Base-by-base conservation (phyloP, 805 yeast species). In the Saccharomycopsis malanga region DNA sequence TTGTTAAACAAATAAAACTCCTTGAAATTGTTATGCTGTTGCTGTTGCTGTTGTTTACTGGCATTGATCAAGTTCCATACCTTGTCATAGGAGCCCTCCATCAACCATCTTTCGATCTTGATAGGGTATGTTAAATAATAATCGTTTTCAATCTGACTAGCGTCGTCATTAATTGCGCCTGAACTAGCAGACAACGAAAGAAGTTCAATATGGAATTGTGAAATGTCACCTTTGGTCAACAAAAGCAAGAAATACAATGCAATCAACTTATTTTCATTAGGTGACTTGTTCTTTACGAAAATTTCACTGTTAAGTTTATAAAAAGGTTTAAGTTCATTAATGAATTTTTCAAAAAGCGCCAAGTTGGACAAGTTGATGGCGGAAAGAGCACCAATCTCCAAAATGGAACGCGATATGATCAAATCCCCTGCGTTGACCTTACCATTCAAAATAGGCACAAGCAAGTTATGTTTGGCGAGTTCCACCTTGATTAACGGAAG, bases 1-100 rank as follows among this genome's bases (percentile, higher is more conserved):
- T 76, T 80, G 50, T 87, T 83, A 64, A 91, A 86, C 40, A 86
- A 73, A 49, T 75, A 76, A 63, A 81, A 89, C 63, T 93, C 98
- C 49, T 79, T 76, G 54, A 81, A 79, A 39, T 58, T 61, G 44
- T 53, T 56, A 5, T 61, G 68, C 46, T 54, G 56, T 56, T 57
- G 60, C 57, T 4, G 54, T 42, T 15, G 47, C 15, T 68, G 73
- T 58, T 67, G 68, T 34, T 67, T 56, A 46, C 71, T 70, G 50
- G 77, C 75, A 44, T 81, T 78, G 54, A 84, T 73, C 46, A 85
- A 73, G 56, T 77, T 81, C 83, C 93, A 85, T 39, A 89, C 91
- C 64, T 86, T 86, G 64, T 87, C 93, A 65, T 89, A 93, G 54
- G 91, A 84, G 37, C 98, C 98, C 67, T 93, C 98, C 83, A 91